Evolutionary conservation across 2,329 filamentous ascomycete genomes (phyloP).

Genomic region (Stachybotrys elegans): DNA sequence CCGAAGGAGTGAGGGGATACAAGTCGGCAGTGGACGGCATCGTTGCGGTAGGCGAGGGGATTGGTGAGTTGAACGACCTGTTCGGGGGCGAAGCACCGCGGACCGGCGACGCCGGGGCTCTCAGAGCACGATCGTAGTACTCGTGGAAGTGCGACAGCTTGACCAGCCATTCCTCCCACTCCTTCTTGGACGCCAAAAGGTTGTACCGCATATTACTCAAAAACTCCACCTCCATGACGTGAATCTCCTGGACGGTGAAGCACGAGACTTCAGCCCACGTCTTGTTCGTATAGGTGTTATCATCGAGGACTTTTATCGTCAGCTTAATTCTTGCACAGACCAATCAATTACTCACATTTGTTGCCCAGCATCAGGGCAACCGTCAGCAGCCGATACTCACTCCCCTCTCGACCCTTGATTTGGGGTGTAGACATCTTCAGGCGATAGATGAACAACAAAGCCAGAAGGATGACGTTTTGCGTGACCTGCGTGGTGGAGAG

Average conservation of each 20-base stretch:
- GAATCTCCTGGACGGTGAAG: conserved; percentile 89
- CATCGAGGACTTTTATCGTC: conserved; percentile 66
- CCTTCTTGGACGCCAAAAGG: conserved; percentile 74
- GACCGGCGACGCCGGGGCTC: conserved; percentile 34
- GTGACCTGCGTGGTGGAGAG: conserved; percentile 93
- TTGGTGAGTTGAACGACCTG: conserved; percentile 37
- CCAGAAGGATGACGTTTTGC: conserved; percentile 88
- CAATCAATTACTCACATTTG: conserved; percentile 63
- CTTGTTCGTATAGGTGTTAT: conserved; percentile 99
- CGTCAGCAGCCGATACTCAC: conserved; percentile 87
- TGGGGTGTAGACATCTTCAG: conserved; percentile 85
- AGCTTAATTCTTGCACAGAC: conserved; percentile 18
- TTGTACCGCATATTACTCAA: conserved; percentile 97
- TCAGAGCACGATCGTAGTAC: conserved; percentile 70
- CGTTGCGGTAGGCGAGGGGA: conserved; percentile 42
- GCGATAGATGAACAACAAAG: conserved; percentile 87
- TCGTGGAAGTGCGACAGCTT: conserved; percentile 78
- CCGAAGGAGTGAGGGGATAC: conserved; percentile 27
- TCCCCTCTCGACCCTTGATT: conserved; percentile 87
- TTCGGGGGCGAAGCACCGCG: conserved; percentile 35
- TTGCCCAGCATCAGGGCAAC: conserved; percentile 97
- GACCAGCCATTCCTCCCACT: conserved; percentile 84
- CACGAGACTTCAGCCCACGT: conserved; percentile 98
- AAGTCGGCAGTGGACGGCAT: conserved; percentile 23
- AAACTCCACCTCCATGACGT: conserved; percentile 99